Evolutionary conservation across 805 yeast species (phyloP), one percentile per base, ranked within the genome.

Genomic region (Vanderwaltozyma yarrowii): DNA sequence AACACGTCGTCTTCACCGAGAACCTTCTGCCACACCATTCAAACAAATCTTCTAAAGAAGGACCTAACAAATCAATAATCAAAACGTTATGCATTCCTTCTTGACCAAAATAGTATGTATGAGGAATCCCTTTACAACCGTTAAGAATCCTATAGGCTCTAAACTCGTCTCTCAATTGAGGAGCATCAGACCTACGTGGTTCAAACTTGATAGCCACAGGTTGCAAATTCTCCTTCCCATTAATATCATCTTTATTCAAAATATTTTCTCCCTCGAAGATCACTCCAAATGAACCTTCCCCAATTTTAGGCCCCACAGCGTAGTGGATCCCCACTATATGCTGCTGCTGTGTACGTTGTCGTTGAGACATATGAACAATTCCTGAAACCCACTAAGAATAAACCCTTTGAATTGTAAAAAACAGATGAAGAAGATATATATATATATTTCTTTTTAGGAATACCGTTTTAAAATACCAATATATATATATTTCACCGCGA

Each of bases 1-100:
- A 78, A 26, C 80, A 80, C 14, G 80, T 82, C 3, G 92, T 80
- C 55, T 80, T 76, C 30, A 76, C 72, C 30, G 78, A 69, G 49
- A 82, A 83, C 45, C 73, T 71, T 40, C 92, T 67, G 3, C 87
- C 87, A 64, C 94, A 82, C 94, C 94, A 82, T 56, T 82, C 94
- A 62, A 82, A 82, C 50, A 82, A 65, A 61, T 82, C 94, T 53
- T 82, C 94, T 42, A 82, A 61, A 2, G 89, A 80, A 1, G 94
- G 92, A 3, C 94, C 84, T 43, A 82, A 65, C 41, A 82, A 64
- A 56, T 82, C 92, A 46, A 82, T 80, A 24, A 82, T 82, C 45
- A 82, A 63, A 33, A 82, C 80, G 55, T 80, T 80, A 52, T 82
- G 87, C 46, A 80, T 71, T 13, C 94, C 92, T 56, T 82, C 92